phyloP scores from a whole-genome alignment of 1,139 yeast genomes.

The Sugiyamaella grinbergsii region DNA sequence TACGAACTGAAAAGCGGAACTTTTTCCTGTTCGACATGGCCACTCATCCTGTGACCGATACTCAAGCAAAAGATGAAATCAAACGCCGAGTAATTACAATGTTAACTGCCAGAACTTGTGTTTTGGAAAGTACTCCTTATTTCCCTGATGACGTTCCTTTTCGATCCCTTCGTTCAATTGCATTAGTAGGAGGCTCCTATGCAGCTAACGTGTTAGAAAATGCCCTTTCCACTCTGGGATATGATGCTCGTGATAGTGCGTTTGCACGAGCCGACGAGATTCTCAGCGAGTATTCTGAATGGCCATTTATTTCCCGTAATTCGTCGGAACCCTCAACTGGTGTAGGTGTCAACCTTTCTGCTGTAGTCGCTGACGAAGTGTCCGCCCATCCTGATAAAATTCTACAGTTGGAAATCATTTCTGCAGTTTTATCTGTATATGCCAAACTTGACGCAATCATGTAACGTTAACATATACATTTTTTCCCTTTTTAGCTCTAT shows the following conservation, averaged over 20 bases:
- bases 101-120: conserved; percentile 67
- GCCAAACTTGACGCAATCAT: conserved; percentile 43
- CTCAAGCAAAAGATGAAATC: conserved; percentile 76
- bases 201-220: conserved; percentile 97
- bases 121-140: conserved; percentile 51
- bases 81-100: conserved; percentile 70
- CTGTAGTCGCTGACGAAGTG: conserved; percentile 68
- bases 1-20: conserved; percentile 93
- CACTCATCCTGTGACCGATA: conserved; percentile 93
- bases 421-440: conserved; percentile 63
- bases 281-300: conserved; percentile 77
- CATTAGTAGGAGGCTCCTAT: conserved; percentile 85
- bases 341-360: conserved; percentile 72
- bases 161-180: conserved; percentile 72
- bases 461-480: conserved; percentile 21
- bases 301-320: conserved; percentile 69
- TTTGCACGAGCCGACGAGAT: conserved; percentile 92
- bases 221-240: conserved; percentile 73
- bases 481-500: conserved; percentile 1
- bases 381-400: conserved; percentile 59
- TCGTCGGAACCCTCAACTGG: conserved; percentile 57
- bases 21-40: conserved; percentile 97
- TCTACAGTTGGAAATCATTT: conserved; percentile 81
- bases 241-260: conserved; percentile 91
- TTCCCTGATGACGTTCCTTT: conserved; percentile 73